Evolutionary conservation across 495 filamentous ascomycete genomes (phyloP).

Genomic region (Arthonia radiata): DNA sequence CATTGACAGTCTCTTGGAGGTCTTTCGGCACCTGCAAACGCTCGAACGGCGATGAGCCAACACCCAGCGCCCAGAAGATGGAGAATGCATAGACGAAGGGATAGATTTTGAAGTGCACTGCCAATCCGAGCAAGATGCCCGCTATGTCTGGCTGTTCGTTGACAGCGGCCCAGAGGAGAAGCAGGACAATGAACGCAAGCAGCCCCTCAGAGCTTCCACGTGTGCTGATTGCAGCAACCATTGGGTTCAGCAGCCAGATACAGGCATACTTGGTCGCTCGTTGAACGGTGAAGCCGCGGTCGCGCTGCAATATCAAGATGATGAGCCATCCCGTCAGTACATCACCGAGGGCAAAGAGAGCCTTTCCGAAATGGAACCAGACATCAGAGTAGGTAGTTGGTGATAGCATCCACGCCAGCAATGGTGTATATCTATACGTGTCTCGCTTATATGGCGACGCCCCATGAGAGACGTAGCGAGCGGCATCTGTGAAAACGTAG

Average conservation of each 20-base stretch:
- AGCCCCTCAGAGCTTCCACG: slow-evolving; percentile 82
- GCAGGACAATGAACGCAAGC: slow-evolving; percentile 57
- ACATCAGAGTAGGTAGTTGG: slow-evolving; percentile 41
- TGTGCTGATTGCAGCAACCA: slow-evolving; percentile 92
- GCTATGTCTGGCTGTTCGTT: slow-evolving; percentile 32
- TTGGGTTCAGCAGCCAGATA: slow-evolving; percentile 88
- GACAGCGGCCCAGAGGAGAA: slow-evolving; percentile 57
- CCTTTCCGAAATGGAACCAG: slow-evolving; percentile 72
- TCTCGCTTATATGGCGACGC: slow-evolving; percentile 62
- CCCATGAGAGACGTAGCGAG: slow-evolving; percentile 42
- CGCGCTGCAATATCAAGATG: slow-evolving; percentile 27
- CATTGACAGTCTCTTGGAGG: too few relatives aligned
- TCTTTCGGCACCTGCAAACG: too few relatives aligned
- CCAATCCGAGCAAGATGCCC: slow-evolving; percentile 52
- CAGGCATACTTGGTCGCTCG: slow-evolving; percentile 46
- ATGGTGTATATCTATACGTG: slow-evolving; percentile 89
- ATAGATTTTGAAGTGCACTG: slow-evolving; percentile 96
- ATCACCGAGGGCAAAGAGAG: slow-evolving; percentile 62
- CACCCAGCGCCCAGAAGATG: slow-evolving; percentile 71
- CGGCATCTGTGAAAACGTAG: slow-evolving; percentile 92
- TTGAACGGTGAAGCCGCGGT: slow-evolving; percentile 20
- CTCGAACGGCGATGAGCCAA: too few relatives aligned
- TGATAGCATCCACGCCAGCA: slow-evolving; percentile 69
- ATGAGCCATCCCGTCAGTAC: slow-evolving; percentile 75
- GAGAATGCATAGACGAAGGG: slow-evolving; percentile 81